phyloP scores from a whole-genome alignment of 2,329 filamentous ascomycete genomes.

The Hypoxylon sp. region DNA sequence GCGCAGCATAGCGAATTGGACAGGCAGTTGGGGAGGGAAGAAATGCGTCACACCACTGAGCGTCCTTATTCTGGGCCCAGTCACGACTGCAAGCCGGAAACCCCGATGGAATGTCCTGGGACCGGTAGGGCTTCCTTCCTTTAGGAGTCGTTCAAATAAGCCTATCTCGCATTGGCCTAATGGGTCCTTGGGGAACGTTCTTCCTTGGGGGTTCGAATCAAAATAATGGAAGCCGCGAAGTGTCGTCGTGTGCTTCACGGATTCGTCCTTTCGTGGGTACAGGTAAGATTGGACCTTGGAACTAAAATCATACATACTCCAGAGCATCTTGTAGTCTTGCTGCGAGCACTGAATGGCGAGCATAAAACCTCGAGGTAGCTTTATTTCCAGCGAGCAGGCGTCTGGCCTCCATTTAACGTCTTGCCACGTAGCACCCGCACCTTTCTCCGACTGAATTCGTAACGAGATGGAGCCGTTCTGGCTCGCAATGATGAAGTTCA shows the following conservation, averaged over 20 bases:
- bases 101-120: constrained; percentile 80
- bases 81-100: constrained; percentile 81
- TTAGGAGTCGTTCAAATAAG: constrained; percentile 78
- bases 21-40: constrained; percentile 72
- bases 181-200: constrained; percentile 80
- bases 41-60: constrained; percentile 80
- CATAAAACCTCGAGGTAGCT: constrained; percentile 80
- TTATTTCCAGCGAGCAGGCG: constrained; percentile 72
- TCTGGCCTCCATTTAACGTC: constrained; percentile 84
- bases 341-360: constrained; percentile 78
- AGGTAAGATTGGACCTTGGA: constrained; percentile 79
- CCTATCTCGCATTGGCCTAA: constrained; percentile 77
- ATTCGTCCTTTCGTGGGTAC: constrained; percentile 76
- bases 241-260: constrained; percentile 73
- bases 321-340: constrained; percentile 81
- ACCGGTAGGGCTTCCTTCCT: constrained; percentile 78
- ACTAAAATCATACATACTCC: constrained; percentile 88
- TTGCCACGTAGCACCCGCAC: constrained; percentile 79
- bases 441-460: constrained; percentile 75
- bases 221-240: constrained; percentile 84
- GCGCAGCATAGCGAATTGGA: constrained; percentile 82
- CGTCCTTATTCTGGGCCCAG: constrained; percentile 80
- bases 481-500: constrained; percentile 80
- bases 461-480: constrained; percentile 83
- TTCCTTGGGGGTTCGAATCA: constrained; percentile 75